Evolutionary conservation across 2,329 filamentous ascomycete species (phyloP).

Genomic region (Alternaria brassicae): DNA sequence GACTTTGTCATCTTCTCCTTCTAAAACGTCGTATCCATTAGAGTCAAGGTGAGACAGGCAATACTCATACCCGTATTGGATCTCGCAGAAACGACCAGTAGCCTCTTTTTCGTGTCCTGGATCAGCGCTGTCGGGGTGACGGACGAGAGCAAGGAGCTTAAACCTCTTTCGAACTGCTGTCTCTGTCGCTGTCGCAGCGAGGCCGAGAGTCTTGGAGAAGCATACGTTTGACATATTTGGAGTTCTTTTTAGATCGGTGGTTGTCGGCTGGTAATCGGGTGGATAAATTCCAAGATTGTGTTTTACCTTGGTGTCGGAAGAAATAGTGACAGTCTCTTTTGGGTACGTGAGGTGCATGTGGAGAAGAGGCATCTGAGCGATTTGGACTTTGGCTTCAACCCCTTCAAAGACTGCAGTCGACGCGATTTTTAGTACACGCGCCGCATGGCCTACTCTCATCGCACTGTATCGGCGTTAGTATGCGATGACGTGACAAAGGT

Average conservation of each 20-base stretch:
- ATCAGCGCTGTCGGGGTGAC: constrained; percentile 9
- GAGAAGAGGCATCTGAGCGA: not conserved
- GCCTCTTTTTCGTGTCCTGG: not conserved
- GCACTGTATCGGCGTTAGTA: constrained; percentile 29
- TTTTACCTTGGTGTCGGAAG: not conserved
- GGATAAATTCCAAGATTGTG: not conserved
- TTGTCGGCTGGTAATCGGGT: not conserved
- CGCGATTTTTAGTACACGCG: constrained; percentile 37
- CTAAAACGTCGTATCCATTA: not conserved
- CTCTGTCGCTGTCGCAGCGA: not conserved
- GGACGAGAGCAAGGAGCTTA: constrained; percentile 2
- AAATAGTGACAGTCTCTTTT: not conserved
- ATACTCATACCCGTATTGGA: constrained; percentile 8
- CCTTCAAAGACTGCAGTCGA: constrained; percentile 38
- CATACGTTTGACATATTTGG: not conserved
- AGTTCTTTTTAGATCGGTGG: not conserved
- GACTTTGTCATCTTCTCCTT: not conserved
- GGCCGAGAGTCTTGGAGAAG: not conserved
- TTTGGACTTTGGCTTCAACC: not conserved
- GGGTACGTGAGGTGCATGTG: not conserved
- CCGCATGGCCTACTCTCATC: constrained; percentile 40
- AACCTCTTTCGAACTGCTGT: constrained; percentile 1
- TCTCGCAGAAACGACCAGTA: constrained; percentile 5
- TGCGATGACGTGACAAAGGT: not conserved
- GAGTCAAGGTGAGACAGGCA: not conserved